Base-by-base conservation (phyloP, 2,329 filamentous ascomycete species). In the Monilinia laxa region DNA sequence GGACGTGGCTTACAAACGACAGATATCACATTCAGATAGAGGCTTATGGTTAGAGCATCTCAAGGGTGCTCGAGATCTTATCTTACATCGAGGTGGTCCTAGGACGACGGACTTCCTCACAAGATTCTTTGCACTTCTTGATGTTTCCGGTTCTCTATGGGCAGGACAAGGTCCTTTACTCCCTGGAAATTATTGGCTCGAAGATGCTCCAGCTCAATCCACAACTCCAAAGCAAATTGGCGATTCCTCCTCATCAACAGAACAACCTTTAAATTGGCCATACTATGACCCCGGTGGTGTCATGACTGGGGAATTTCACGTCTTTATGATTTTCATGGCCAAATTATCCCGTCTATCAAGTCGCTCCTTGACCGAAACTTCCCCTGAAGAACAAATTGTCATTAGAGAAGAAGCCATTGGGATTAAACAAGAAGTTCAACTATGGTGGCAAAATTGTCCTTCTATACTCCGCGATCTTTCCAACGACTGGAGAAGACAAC, bases 141-240 rank as follows among this genome's bases (percentile, higher is more conserved):
- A 76, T 64, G 69, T 75, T 23, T 76, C 74, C 14, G 73, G 73
- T 3, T 73, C 73, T 9, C 62, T 76, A 1, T 73, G 67, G 45
- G 71, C 73, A 18, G 71, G 73, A 9, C 68, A 66, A n/a, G 73
- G 72, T 18, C 71, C 74, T 12, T 69, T 76, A 20, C 49, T 76
- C 7, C 68, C 71, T 67, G 74, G 74, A 9, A 73, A 74, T 47
- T 76, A 76, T 51, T 76, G 74, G 74, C 56, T 76, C 20, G 73
- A 73, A 31, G 68, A 72, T 56, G 68, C 52, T 3, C 59, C 56
- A 9, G 12, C 55, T 35, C 55, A 23, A 45, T 42, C 31, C 10
- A 42, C 35, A 42, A 52, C 31, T 45, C 20, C 51, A n/a, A 45
- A 57, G 31, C 60, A 64, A 57, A 31, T 67, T 31, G 35, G 54